Evolutionary conservation across 495 filamentous ascomycete genomes (phyloP).

Genomic region (Letharia lupina): DNA sequence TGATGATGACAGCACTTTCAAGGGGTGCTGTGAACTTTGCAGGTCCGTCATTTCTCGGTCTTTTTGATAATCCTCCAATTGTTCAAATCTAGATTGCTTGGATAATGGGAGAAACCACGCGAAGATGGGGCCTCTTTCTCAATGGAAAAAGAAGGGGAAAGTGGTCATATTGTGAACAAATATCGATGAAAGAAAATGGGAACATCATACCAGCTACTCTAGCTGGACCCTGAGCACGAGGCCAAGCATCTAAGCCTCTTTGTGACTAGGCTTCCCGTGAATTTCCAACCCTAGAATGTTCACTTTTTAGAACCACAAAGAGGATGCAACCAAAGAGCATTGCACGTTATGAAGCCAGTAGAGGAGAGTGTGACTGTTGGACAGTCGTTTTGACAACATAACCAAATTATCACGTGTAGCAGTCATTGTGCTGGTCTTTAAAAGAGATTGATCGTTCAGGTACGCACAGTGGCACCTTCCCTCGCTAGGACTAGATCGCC

Average conservation of each 20-base stretch:
- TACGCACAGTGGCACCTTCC: not conserved
- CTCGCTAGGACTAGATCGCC: conserved; percentile 11
- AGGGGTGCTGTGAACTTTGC: conserved; percentile 35
- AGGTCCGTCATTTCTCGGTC: conserved; percentile 28
- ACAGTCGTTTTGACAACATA: not conserved
- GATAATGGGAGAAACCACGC: no score
- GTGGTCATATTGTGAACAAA: not conserved
- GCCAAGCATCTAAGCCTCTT: not conserved
- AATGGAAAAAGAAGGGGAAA: no score
- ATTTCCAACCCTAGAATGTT: not conserved
- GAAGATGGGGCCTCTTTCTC: no score
- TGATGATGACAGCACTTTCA: conserved; percentile 36
- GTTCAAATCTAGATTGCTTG: not conserved
- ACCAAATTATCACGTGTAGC: not conserved
- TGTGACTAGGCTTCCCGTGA: not conserved
- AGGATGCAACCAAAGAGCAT: no score
- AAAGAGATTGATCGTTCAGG: not conserved
- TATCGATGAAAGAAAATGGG: not conserved
- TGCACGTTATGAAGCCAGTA: not conserved
- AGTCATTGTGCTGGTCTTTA: no score
- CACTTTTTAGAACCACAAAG: no score
- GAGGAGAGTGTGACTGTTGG: not conserved
- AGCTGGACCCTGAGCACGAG: not conserved
- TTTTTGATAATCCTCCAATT: not conserved
- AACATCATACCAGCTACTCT: not conserved